These are phyloP conservation scores for Pisolithus orientalis DNA, from an alignment of 768 basidiomycete genomes.

Conservation along the genomic window DNA sequence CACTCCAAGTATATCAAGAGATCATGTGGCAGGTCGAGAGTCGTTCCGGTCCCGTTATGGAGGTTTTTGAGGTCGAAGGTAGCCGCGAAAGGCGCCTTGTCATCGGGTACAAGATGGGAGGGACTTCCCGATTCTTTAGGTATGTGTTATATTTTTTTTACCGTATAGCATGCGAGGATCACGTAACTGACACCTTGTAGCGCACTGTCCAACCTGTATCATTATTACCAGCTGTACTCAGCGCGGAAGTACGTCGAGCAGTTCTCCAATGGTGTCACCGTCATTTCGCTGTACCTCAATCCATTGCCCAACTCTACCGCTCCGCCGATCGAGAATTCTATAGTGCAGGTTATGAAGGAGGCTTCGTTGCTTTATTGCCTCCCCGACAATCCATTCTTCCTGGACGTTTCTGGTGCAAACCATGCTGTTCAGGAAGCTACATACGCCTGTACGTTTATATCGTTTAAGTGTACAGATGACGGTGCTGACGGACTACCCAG, in stretches of 20 bases:
- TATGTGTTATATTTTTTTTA: conserved; percentile 13
- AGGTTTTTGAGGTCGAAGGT: conserved; percentile 94
- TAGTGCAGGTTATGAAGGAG: conserved; percentile 97
- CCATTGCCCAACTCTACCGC: conserved; percentile 73
- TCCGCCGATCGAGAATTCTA: conserved; percentile 93
- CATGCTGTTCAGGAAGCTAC: conserved; percentile 98
- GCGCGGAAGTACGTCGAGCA: conserved; percentile 98
- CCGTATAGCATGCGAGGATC: background rate
- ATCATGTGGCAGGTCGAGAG: conserved; percentile 83
- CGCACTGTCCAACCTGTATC: conserved; percentile 92
- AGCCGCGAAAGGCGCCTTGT: conserved; percentile 86
- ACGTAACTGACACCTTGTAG: conserved; percentile 30
- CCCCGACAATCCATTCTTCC: conserved; percentile 92
- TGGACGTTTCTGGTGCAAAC: conserved; percentile 28
- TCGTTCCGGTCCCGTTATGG: conserved; percentile 90
- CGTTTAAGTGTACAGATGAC: background rate
- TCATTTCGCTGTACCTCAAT: conserved; percentile 92
- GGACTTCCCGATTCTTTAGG: conserved; percentile 81
- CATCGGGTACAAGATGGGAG: conserved; percentile 96
- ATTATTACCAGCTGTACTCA: conserved; percentile 94
- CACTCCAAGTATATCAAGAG: conserved; percentile 86
- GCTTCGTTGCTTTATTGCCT: conserved; percentile 89
- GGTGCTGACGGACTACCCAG: conserved; percentile 30
- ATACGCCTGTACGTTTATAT: conserved; percentile 65
- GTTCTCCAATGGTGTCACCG: conserved; percentile 94